These are phyloP conservation scores for Torulaspora quercuum DNA, from an alignment of 805 yeast species.

Conservation along the genomic window DNA sequence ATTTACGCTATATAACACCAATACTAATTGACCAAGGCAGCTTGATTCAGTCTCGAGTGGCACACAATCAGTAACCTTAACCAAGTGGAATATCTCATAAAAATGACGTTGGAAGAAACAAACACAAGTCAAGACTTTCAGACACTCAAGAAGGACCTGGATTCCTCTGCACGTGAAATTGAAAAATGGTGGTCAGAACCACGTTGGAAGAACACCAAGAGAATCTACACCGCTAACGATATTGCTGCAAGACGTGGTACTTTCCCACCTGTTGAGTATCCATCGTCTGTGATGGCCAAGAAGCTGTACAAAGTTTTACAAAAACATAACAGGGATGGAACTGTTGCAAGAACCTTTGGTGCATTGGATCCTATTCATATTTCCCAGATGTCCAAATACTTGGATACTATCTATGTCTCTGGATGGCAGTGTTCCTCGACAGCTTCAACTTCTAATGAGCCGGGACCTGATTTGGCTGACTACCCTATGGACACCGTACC, in stretches of 20 bases:
- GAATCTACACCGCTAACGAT: constrained; percentile 84
- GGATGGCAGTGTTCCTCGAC: constrained; percentile 99
- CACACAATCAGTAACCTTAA: too few relatives aligned
- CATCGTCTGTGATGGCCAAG: constrained; percentile 75
- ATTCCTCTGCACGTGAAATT: constrained; percentile 61
- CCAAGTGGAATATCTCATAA: neutral
- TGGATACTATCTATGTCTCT: constrained; percentile 88
- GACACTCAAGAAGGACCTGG: constrained; percentile 20
- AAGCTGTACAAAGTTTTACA: constrained; percentile 68
- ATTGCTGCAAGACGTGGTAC: constrained; percentile 87
- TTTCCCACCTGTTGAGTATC: constrained; percentile 59
- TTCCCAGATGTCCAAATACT: constrained; percentile 93
- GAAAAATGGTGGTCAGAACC: constrained; percentile 91
- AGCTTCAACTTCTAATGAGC: constrained; percentile 95
- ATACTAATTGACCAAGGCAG: too few relatives aligned
- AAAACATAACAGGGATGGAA: constrained; percentile 54
- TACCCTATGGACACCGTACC: constrained; percentile 99
- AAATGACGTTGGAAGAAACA: constrained; percentile 2
- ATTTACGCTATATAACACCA: too few relatives aligned
- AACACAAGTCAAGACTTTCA: constrained; percentile 10
- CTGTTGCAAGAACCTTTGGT: constrained; percentile 80
- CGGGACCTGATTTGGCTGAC: constrained; percentile 97
- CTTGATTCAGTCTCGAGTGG: too few relatives aligned
- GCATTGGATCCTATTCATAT: constrained; percentile 95
- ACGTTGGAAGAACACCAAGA: constrained; percentile 84